phyloP scores from a whole-genome alignment of 2,329 filamentous ascomycete species.

The Colletotrichum somersetense region DNA sequence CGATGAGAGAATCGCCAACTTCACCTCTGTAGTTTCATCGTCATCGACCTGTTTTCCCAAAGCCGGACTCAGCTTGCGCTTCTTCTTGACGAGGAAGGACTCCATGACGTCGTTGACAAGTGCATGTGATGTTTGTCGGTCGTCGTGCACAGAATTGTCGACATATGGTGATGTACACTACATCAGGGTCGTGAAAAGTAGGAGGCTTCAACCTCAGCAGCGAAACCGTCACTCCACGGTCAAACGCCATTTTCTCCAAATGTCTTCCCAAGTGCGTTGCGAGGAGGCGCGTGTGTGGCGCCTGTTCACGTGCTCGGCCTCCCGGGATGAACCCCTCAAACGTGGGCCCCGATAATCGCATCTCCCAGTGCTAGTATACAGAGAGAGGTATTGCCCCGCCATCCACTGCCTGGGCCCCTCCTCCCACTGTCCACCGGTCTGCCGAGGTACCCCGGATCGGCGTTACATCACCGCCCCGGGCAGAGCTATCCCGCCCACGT shows the following conservation, averaged over 20 bases:
- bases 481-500: constrained; percentile 35
- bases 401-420: constrained; percentile 4
- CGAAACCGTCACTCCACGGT: neutral
- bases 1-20: constrained; percentile 86
- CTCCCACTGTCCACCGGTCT: constrained; percentile 19
- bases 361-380: neutral
- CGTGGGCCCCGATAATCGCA: constrained; percentile 27
- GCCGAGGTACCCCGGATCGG: constrained; percentile 42
- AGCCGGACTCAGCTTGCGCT: constrained; percentile 59
- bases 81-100: constrained; percentile 66
- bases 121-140: neutral
- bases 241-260: neutral
- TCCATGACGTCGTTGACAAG: constrained; percentile 61
- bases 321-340: neutral
- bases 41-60: constrained; percentile 52
- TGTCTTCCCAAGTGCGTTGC: constrained; percentile 5
- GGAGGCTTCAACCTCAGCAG: neutral
- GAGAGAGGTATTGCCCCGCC: constrained; percentile 18
- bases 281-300: constrained; percentile 30
- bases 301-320: constrained; percentile 26
- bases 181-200: neutral
- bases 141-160: neutral
- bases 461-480: constrained; percentile 35
- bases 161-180: neutral
- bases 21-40: constrained; percentile 89